Evolutionary conservation across 257 asterid species (phyloP).

Genomic region (Paraleonurus japonicus): DNA sequence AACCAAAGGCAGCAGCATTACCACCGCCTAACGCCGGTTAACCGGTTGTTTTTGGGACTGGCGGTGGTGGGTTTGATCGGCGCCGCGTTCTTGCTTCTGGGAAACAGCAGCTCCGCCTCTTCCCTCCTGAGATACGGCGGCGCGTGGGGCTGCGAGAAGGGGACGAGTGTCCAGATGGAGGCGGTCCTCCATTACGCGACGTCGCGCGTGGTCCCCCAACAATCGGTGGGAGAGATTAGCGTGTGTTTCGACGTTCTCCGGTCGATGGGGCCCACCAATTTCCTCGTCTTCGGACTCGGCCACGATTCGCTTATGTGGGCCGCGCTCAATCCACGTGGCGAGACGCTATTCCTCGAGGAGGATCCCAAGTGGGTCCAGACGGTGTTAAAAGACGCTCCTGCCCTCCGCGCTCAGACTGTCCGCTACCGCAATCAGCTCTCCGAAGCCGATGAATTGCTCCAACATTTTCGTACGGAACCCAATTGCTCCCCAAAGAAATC

Average conservation of each 20-base stretch:
- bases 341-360: slow-evolving; percentile 80
- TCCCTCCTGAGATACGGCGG: slow-evolving; percentile 23
- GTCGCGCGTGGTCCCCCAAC: slow-evolving; percentile 55
- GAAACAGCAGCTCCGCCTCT: slow-evolving; percentile 16
- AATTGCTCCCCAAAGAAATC: slow-evolving; percentile 53
- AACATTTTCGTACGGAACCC: slow-evolving; percentile 41
- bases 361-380: slow-evolving; percentile 68
- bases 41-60: slow-evolving; percentile 31
- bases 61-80: slow-evolving; percentile 43
- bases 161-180: slow-evolving; percentile 36
- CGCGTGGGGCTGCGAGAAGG: background rate
- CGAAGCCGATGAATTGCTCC: slow-evolving; percentile 56
- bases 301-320: slow-evolving; percentile 91
- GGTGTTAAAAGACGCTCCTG: slow-evolving; percentile 50
- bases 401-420: slow-evolving; percentile 55
- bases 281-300: slow-evolving; percentile 85
- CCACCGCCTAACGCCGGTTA: slow-evolving; percentile 29
- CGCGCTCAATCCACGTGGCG: slow-evolving; percentile 64
- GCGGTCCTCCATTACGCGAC: slow-evolving; percentile 66
- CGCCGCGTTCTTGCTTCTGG: slow-evolving; percentile 29
- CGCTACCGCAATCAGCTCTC: slow-evolving; percentile 57
- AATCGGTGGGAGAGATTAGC: slow-evolving; percentile 44
- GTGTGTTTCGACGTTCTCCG: slow-evolving; percentile 44
- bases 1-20: slow-evolving; percentile 14
- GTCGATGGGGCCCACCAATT: slow-evolving; percentile 44